Evolutionary conservation across 2,329 filamentous ascomycete species (phyloP).

Genomic region (Fusarium sp.): DNA sequence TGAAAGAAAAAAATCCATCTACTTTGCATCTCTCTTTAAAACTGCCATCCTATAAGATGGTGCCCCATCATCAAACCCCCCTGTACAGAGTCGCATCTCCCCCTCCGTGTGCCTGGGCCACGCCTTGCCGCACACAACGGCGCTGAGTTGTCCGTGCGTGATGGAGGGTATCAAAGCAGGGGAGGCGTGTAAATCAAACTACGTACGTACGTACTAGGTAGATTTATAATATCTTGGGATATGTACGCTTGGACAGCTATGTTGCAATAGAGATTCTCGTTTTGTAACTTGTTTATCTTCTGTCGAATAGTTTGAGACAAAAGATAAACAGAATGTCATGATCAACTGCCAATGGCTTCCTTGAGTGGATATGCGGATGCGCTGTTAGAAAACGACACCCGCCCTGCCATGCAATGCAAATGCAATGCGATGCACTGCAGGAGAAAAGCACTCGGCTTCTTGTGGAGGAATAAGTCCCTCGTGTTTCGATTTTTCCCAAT

Average conservation of each 20-base stretch:
- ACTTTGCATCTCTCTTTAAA: constrained; percentile 33
- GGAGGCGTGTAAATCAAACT: constrained; percentile 33
- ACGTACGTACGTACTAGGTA: constrained; percentile 1
- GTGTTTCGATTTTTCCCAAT: constrained; percentile 20
- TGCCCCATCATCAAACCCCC: constrained; percentile 59
- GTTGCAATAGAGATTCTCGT: constrained; percentile 20
- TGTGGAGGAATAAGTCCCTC: constrained; percentile 30
- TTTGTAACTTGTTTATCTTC: constrained; percentile 19
- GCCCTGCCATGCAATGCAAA: constrained; percentile 41
- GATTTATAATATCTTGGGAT: constrained; percentile 11
- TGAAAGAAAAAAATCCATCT: constrained; percentile 24
- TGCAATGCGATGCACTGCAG: constrained; percentile 37
- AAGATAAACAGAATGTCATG: neutral
- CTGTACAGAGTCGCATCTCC: constrained; percentile 35
- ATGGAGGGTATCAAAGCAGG: constrained; percentile 46
- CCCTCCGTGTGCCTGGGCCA: constrained; percentile 44
- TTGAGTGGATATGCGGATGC: constrained; percentile 25
- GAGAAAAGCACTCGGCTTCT: constrained; percentile 28
- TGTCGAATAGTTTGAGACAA: constrained; percentile 15
- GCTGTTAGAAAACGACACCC: constrained; percentile 32
- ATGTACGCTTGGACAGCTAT: constrained; percentile 40
- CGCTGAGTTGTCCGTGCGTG: constrained; percentile 52
- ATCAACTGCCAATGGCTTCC: constrained; percentile 25
- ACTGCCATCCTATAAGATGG: constrained; percentile 53
- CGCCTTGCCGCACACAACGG: constrained; percentile 40